Conservation (phyloP, 225 moss, liverwort and hornwort genomes). For the Marchantia polymorpha region DNA sequence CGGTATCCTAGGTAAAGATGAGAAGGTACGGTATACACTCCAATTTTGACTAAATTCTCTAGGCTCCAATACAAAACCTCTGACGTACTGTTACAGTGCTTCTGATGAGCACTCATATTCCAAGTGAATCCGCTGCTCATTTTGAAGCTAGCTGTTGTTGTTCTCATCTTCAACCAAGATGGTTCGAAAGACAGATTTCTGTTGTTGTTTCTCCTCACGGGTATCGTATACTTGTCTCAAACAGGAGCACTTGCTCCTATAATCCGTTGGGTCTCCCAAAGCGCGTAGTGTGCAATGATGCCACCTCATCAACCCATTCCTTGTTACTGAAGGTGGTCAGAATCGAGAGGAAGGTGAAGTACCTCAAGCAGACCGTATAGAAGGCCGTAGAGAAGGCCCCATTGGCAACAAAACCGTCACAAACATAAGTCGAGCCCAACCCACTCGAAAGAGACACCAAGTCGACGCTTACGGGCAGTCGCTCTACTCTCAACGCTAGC, state of each 20-base stretch:
- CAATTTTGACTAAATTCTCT: background rate
- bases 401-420: too few species aligned
- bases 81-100: background rate
- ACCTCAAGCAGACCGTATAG: constrained; percentile 22
- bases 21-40: background rate
- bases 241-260: constrained; percentile 86
- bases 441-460: too few species aligned
- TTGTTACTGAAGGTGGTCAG: constrained; percentile 28
- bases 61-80: background rate
- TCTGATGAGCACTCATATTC: background rate
- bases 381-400: too few species aligned
- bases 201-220: constrained; percentile 71
- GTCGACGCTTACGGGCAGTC: too few species aligned
- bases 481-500: too few species aligned
- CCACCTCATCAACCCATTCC: constrained; percentile 65
- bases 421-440: too few species aligned
- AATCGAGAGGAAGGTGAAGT: constrained; percentile 20
- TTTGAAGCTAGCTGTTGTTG: constrained; percentile 90
- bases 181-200: constrained; percentile 88
- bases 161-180: constrained; percentile 96
- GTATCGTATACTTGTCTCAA: constrained; percentile 91
- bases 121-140: constrained; percentile 43
- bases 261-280: constrained; percentile 77
- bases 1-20: background rate
- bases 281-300: constrained; percentile 86